Evolutionary conservation across 352 stramenopile genomes (phyloP), one percentile per base, ranked within the genome.

Genomic region (Thraustotheca clavata): DNA sequence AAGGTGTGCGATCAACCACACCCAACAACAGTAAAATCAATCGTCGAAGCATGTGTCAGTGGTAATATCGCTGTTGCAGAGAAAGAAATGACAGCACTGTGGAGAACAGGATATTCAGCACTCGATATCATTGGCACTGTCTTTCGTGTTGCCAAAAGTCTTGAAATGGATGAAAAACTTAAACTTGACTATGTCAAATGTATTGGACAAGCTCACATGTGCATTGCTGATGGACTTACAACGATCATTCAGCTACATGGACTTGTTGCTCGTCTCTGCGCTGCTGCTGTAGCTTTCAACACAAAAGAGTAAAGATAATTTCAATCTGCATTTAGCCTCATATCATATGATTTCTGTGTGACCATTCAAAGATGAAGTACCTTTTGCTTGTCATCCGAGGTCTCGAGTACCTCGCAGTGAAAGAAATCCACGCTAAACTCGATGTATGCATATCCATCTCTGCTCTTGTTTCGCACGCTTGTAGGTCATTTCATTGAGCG

Each of bases 51-150:
- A 5, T 95, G 84, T 68, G 73, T 88, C 0, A 75, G 80, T 24
- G 86, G 87, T 11, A 75, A 98, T 60, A 88, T 98, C 3, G 77
- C 88, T 38, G 59, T 70, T 12, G 95, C 94, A 0, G 81, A 94
- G 59, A 77, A 86, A 27, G 74, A 89, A 27, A 81, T 91, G 0
- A 69, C 84, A 12, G 69, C 69, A 33, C 74, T 95, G 4, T 91
- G 79, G 79, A 77, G 83, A 47, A 87, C 80, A 2, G 96, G 96
- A 0, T 99, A 99, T 79, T 95, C 89, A 59, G 88, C 93, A 12
- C 87, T 89, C 55, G 96, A 99, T 76, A 98, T 99, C 71, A 98
- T 99, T 68, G 91, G 89, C 43, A 99, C 96, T 0, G 62, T 99
- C 34, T 99, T 99, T 76, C 93, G 96, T 65, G 96, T 99, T 14